Evolutionary conservation across 208 protist species (phyloP), one percentile per base, ranked within the genome.

Genomic region (Balamuthia mandrillaris): DNA sequence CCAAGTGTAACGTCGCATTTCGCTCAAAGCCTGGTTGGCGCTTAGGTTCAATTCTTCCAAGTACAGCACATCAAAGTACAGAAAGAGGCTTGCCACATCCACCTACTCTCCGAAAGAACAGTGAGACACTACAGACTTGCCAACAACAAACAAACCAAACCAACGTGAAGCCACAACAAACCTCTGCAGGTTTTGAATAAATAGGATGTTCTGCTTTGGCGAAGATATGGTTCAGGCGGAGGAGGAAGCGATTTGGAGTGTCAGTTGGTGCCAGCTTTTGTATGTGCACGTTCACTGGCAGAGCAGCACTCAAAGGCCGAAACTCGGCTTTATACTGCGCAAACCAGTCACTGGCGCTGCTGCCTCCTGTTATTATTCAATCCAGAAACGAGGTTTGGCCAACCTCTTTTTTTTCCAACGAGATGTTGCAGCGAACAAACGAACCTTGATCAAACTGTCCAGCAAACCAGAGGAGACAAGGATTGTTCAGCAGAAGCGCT

Each of bases 11-110:
- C 63, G 63, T 24, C 33, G n/a, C 9, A 74, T 42, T 27, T 74
- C n/a, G 63, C 63, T 74, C 63, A 52, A 52, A 24, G 51, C 41
- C 63, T 74, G 63, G n/a, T 74, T 74, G 63, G 37, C 63, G n/a
- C 41, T 52, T 1, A 74, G 63, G 63, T 49, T 74, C 63, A 74
- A 52, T 42, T 74, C 63, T 1, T 35, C 29, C 41, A 74, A 35
- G 41, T 74, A 52, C 41, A 27, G 44, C 3, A 74, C 63, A 18
- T 42, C 2, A 16, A 74, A 42, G 63, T 49, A 3, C 63, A 52
- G 44, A 42, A 74, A 74, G 6, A 74, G 0, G 24, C 41, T 41
- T 24, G 63, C 5, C 12, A 74, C 41, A 27, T 74, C 21, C 7
- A 74, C 63, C 63, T 74, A 54, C 18, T 54, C 14, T 12, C 14